Conservation (phyloP, 2,329 filamentous ascomycete genomes). For the Penicillium sp. region DNA sequence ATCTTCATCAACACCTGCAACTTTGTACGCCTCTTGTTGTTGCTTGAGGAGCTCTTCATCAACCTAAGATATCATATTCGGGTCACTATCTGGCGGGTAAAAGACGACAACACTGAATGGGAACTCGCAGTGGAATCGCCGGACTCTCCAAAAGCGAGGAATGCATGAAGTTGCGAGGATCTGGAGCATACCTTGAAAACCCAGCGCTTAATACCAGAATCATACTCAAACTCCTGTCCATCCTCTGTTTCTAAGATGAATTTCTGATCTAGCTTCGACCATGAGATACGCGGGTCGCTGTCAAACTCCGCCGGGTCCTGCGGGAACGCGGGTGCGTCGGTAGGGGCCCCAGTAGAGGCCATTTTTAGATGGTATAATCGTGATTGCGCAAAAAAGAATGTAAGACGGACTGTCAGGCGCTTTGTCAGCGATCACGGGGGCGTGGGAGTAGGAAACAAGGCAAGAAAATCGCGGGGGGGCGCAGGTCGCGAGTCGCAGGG, state of each 20-base stretch:
- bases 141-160: background rate
- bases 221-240: constrained; percentile 83
- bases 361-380: constrained; percentile 19
- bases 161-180: background rate
- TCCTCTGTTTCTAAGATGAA: constrained; percentile 84
- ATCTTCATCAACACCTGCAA: constrained; percentile 62
- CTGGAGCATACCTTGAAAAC: constrained; percentile 60
- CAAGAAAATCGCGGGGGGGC: background rate
- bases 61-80: constrained; percentile 47
- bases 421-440: background rate
- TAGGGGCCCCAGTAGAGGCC: constrained; percentile 27
- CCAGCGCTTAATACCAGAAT: constrained; percentile 73
- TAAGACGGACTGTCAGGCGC: background rate
- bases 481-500: background rate
- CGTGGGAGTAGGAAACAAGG: background rate
- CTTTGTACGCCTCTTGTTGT: constrained; percentile 64
- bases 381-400: background rate
- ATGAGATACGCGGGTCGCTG: constrained; percentile 79
- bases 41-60: constrained; percentile 64
- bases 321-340: constrained; percentile 48
- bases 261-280: constrained; percentile 79
- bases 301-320: constrained; percentile 69
- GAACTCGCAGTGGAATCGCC: background rate
- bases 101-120: background rate
- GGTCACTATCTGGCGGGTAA: background rate